Conservation (phyloP, 129 eudicot genomes). For the Flaveria trinervia region DNA sequence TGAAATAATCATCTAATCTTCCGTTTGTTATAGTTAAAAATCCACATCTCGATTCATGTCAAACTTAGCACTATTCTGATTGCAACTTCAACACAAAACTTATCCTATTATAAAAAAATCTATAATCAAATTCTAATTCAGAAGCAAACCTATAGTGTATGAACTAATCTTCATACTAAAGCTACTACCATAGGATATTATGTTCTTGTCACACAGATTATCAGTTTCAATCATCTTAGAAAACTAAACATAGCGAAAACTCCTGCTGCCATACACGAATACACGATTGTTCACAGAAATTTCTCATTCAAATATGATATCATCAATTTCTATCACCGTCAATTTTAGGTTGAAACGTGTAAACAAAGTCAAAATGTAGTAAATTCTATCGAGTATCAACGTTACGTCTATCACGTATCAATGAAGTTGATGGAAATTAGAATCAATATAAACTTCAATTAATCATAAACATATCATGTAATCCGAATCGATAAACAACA, state of each 20-base stretch:
- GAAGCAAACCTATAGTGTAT: not conserved
- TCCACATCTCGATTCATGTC: not conserved
- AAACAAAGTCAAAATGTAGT: not conserved
- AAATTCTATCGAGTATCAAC: not conserved
- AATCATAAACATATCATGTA: not conserved
- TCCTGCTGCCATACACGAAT: not conserved
- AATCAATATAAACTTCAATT: not conserved
- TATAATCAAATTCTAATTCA: not conserved
- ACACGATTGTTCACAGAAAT: not conserved
- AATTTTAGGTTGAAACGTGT: not conserved
- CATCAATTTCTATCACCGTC: not conserved
- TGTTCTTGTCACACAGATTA: no score
- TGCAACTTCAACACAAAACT: not conserved
- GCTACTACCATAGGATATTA: no score
- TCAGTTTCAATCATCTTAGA: no score
- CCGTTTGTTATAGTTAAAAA: not conserved
- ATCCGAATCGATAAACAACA: not conserved
- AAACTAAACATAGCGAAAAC: no score
- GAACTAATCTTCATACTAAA: not conserved
- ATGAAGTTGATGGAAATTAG: constrained; percentile 12
- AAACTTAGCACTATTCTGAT: not conserved
- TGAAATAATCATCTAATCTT: not conserved
- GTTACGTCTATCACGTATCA: not conserved
- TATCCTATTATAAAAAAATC: no score
- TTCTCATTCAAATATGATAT: not conserved